phyloP scores from a whole-genome alignment of 352 stramenopile species.

The Globisporangium canariense region DNA sequence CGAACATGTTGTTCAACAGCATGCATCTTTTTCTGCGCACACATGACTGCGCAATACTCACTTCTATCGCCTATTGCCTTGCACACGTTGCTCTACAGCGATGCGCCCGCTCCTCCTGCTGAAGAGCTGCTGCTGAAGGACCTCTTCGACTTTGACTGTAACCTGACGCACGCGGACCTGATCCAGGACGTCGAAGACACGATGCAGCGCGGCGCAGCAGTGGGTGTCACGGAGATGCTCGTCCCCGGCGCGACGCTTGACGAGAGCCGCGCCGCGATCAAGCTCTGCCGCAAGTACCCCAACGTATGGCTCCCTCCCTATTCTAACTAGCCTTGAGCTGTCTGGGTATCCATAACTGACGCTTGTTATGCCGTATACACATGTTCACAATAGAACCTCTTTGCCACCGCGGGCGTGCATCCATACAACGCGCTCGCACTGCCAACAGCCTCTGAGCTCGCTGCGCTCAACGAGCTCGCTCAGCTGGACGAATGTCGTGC shows the following conservation, averaged over 20 bases:
- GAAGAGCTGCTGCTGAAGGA: constrained; percentile 15
- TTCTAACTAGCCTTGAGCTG: background rate
- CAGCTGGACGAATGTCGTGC: constrained; percentile 33
- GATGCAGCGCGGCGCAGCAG: constrained; percentile 30
- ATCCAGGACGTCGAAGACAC: constrained; percentile 30
- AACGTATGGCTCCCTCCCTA: constrained; percentile 16
- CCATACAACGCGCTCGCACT: constrained; percentile 60
- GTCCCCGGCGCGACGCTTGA: constrained; percentile 69
- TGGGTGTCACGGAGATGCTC: constrained; percentile 67
- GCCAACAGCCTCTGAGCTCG: constrained; percentile 35
- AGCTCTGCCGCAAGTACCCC: constrained; percentile 45
- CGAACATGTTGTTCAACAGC: background rate
- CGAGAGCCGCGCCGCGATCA: constrained; percentile 56
- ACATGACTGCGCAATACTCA: background rate
- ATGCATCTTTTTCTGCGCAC: too few species aligned
- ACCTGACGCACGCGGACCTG: constrained; percentile 74
- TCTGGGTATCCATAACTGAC: background rate
- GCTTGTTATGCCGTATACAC: background rate
- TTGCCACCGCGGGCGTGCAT: constrained; percentile 74
- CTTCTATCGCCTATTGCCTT: background rate
- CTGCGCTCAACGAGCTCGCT: constrained; percentile 29
- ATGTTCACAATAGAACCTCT: constrained; percentile 32
- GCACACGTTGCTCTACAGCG: background rate
- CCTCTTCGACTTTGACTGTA: constrained; percentile 84
- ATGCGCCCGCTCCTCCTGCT: background rate